Conservation (phyloP, 1,284 basidiomycete species). For the Pseudozyma pruni region DNA sequence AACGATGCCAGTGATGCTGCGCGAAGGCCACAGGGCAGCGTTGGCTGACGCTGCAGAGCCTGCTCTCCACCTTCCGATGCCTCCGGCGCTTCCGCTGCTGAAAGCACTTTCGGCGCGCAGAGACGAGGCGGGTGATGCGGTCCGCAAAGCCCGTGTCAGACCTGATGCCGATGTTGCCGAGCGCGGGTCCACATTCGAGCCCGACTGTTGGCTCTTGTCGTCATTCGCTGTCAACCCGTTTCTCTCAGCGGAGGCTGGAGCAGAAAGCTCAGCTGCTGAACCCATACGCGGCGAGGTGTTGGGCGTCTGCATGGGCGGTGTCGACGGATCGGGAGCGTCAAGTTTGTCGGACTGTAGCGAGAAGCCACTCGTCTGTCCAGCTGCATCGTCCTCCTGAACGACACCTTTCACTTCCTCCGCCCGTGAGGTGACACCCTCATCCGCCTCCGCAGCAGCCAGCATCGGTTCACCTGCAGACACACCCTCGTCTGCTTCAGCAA, state of each 20-base stretch:
- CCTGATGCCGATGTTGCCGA: conserved; percentile 32
- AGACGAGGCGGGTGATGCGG: conserved; percentile 29
- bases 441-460: neutral
- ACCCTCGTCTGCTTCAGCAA: neutral
- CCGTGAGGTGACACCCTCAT: neutral
- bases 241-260: conserved; percentile 7
- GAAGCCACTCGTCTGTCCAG: conserved; percentile 30
- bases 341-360: conserved; percentile 30
- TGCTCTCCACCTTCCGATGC: conserved; percentile 23
- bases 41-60: conserved; percentile 29
- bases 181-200: neutral
- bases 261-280: conserved; percentile 4
- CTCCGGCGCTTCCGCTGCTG: conserved; percentile 6
- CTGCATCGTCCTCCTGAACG: conserved; percentile 9
- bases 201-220: conserved; percentile 2
- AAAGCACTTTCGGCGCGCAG: conserved; percentile 17
- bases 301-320: conserved; percentile 45
- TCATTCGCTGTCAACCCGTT: neutral
- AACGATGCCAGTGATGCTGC: conserved; percentile 30
- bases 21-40: conserved; percentile 28
- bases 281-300: conserved; percentile 25
- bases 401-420: neutral
- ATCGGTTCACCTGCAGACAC: neutral
- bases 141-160: conserved; percentile 44
- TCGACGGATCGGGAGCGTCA: conserved; percentile 22